Evolutionary conservation across 305 asterid species (phyloP), one percentile per base, ranked within the genome.

Genomic region (Stenogyne calaminthoides): DNA sequence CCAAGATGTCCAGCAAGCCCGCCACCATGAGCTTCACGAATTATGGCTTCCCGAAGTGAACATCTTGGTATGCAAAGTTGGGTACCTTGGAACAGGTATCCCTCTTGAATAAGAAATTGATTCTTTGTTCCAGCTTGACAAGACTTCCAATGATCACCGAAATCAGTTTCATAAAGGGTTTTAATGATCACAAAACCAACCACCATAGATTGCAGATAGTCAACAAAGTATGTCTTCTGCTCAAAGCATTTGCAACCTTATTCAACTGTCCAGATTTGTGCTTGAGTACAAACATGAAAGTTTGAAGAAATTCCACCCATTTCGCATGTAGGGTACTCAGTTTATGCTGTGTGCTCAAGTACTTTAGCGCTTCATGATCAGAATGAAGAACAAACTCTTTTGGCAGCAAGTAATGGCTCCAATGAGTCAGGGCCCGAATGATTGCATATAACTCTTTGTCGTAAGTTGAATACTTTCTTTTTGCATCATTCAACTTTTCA

Each of bases 211-310:
- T 59, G 34, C 29, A 79, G 22, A 0, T 57, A 12, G 55, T 19
- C 16, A 66, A 40, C 20, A 65, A 12, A 4, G 44, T 5, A 32
- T 19, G 9, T 6, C 37, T 5, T 5, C 54, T 47, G 14, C 80
- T 79, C 18, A n/a, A 68, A 5, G 82, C 74, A 69, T 79, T 77
- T 25, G 40, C 80, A 0, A 70, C 65, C 7, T 46, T 37, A 15
- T 64, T 70, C 14, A 20, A 4, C 1, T 14, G 19, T 6, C 80
- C 44, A 25, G 36, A 15, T 12, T 71, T 71, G n/a, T 71, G 68
- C 46, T 59, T 57, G 18, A 71, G 52, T 1, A 2, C 4, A 60
- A 71, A 39, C 1, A 9, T 18, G 10, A 27, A 70, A 20, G 55
- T n/a, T 57, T 56, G 66, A 20, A 70, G 55, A 59, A 71, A 58